These are phyloP conservation scores for Globisporangium sylvaticum DNA, from an alignment of 352 stramenopile genomes.

Conservation along the genomic window DNA sequence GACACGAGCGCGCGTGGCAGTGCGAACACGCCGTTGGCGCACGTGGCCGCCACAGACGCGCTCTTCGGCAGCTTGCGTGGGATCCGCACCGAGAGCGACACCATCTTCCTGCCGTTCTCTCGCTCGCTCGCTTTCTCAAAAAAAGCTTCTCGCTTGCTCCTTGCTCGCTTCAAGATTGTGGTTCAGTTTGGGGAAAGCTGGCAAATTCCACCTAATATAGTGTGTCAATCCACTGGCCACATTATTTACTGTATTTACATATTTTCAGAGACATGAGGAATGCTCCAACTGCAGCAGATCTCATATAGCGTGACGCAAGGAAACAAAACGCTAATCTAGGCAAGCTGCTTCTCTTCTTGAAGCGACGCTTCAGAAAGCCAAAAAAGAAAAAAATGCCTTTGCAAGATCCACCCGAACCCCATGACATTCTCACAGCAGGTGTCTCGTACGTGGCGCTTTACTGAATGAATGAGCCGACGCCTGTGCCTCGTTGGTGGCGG, in stretches of 20 bases:
- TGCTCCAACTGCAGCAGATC: too few species aligned
- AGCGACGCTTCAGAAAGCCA: background rate
- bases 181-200: background rate
- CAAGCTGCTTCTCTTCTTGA: background rate
- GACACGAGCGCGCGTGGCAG: conserved; percentile 66
- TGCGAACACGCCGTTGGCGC: conserved; percentile 31
- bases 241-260: too few species aligned
- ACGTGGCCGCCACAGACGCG: conserved; percentile 21
- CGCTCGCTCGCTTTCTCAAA: background rate
- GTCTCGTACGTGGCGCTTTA: background rate
- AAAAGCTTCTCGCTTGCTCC: background rate
- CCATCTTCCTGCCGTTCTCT: background rate
- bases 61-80: background rate
- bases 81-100: background rate
- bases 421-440: background rate
- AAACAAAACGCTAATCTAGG: background rate
- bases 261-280: too few species aligned
- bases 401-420: background rate
- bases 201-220: background rate
- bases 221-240: background rate
- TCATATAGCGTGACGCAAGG: background rate
- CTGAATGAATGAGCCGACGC: background rate
- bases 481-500: too few species aligned
- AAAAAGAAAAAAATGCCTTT: background rate
- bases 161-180: background rate